phyloP scores from a whole-genome alignment of 1,284 basidiomycete genomes.

The Inonotus hispidus region DNA sequence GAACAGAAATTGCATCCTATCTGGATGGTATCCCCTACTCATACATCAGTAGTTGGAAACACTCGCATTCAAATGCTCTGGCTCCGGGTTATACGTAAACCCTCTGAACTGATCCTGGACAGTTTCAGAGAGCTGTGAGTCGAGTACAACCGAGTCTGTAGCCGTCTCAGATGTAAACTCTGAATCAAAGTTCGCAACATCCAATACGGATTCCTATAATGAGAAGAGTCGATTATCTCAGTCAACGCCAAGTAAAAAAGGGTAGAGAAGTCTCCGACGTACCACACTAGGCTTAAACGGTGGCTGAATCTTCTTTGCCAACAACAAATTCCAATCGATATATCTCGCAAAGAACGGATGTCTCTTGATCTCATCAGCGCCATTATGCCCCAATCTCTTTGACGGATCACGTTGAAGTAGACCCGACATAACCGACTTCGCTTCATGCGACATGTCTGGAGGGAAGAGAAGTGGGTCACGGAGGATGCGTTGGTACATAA shows the following conservation, averaged over 20 bases:
- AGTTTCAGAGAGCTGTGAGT: conserved; percentile 87
- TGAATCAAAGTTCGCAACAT: conserved; percentile 89
- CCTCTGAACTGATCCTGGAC: conserved; percentile 93
- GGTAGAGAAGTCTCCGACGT: conserved; percentile 27
- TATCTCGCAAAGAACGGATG: conserved; percentile 96
- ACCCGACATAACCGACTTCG: conserved; percentile 82
- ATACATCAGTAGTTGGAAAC: neutral
- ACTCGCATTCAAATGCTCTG: conserved; percentile 26
- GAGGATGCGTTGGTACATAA: conserved; percentile 97
- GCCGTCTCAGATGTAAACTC: conserved; percentile 93
- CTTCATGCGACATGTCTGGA: conserved; percentile 84
- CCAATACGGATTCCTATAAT: conserved; percentile 68
- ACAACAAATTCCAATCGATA: conserved; percentile 87
- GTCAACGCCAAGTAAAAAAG: neutral
- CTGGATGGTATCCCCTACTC: no score
- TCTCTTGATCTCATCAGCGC: conserved; percentile 94
- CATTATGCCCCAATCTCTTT: conserved; percentile 82
- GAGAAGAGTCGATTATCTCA: neutral
- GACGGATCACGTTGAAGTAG: conserved; percentile 88
- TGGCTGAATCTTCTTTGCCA: conserved; percentile 95
- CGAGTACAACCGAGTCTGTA: conserved; percentile 90
- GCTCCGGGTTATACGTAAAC: conserved; percentile 75
- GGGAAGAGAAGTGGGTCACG: conserved; percentile 94
- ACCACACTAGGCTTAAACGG: conserved; percentile 98
- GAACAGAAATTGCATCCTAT: no score